phyloP scores from a whole-genome alignment of 495 filamentous ascomycete genomes.

The Pseudomonodictys pantanalensis region DNA sequence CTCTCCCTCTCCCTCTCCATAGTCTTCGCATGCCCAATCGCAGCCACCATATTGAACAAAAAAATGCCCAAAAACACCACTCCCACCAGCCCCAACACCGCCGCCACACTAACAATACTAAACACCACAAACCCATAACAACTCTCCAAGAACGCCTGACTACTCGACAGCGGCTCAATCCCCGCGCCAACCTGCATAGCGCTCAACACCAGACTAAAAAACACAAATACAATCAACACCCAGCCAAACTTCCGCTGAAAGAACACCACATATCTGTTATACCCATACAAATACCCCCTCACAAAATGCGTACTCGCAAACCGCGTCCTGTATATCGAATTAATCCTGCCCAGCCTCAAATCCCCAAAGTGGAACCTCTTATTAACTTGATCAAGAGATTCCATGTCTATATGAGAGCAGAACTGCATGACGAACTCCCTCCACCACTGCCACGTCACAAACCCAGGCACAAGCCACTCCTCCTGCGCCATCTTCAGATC shows the following conservation, averaged over 20 bases:
- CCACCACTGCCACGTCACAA: conserved; percentile 31
- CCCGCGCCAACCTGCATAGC: conserved; percentile 61
- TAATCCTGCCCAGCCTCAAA: conserved; percentile 34
- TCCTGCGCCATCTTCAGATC: conserved; percentile 33
- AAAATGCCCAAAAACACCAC: conserved; percentile 27
- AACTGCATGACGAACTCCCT: conserved; percentile 28
- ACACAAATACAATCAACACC: conserved; percentile 48
- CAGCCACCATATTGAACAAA: conserved; percentile 32
- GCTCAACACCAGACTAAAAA: conserved; percentile 53
- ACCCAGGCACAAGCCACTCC: conserved; percentile 13
- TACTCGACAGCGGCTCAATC: conserved; percentile 42
- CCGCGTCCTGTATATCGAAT: conserved; percentile 33
- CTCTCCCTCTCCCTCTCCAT: conserved; percentile 7
- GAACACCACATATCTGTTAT: conserved; percentile 33
- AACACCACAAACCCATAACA: conserved; percentile 56
- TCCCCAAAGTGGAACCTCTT: conserved; percentile 38
- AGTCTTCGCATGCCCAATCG: conserved; percentile 27
- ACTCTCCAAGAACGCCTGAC: conserved; percentile 46
- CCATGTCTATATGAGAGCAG: conserved; percentile 14
- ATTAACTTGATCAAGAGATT: conserved; percentile 32
- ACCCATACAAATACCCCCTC: conserved; percentile 32
- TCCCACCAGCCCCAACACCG: conserved; percentile 23
- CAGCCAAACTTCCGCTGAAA: conserved; percentile 50
- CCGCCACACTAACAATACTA: conserved; percentile 20
- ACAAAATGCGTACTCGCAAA: conserved; percentile 27